Conservation (phyloP, 2,329 filamentous ascomycete species). For the Lasiodiplodia sp. region DNA sequence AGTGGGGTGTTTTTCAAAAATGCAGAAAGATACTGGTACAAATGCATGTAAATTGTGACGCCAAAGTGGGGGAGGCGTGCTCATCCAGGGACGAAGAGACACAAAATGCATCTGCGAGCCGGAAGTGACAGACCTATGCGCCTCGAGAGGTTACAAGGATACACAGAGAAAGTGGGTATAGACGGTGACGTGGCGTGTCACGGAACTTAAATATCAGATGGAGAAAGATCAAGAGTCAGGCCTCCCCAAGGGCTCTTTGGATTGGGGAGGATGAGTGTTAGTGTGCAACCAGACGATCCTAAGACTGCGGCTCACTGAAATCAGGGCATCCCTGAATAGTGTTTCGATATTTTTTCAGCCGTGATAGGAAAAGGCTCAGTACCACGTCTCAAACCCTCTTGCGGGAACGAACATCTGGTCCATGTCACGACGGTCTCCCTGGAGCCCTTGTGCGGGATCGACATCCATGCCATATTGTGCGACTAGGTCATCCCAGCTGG, state of each 20-base stretch:
- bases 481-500: conserved; percentile 58
- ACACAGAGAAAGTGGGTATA: conserved; percentile 14
- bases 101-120: not conserved
- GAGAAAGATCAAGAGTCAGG: not conserved
- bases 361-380: not conserved
- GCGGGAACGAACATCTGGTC: conserved; percentile 17
- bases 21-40: not conserved
- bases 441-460: conserved; percentile 29
- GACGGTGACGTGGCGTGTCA: not conserved
- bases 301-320: no score
- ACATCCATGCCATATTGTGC: conserved; percentile 55
- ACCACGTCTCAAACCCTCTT: conserved; percentile 23
- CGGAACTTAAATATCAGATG: not conserved
- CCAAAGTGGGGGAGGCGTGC: not conserved
- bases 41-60: not conserved
- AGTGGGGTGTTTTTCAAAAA: not conserved
- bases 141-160: not conserved
- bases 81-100: not conserved
- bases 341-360: no score
- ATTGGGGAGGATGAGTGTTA: not conserved
- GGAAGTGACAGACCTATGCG: not conserved
- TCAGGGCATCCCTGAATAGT: no score
- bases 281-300: not conserved
- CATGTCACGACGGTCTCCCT: not conserved
- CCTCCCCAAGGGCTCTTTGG: not conserved